Conservation (phyloP, 192 early-diverging fungal species). For the Entomortierella chlamydospora region DNA sequence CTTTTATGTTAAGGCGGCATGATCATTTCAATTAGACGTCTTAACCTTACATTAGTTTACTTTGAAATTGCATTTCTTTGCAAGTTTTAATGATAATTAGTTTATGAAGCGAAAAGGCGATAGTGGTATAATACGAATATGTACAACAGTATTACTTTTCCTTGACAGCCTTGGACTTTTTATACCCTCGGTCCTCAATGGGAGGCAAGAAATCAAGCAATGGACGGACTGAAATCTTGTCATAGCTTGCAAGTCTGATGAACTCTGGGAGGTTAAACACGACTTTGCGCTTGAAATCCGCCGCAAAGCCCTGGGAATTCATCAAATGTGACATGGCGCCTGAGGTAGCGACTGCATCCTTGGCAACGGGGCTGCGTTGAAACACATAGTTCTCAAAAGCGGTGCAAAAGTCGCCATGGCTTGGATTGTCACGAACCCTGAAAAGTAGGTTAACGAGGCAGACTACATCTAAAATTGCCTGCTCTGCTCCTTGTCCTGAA, state of each 20-base stretch:
- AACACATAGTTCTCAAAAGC: conserved; percentile 23
- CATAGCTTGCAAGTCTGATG: conserved; percentile 1
- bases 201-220: conserved; percentile 34
- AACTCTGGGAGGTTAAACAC: conserved; percentile 32
- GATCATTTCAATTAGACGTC: too few species aligned
- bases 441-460: conserved; percentile 37
- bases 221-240: conserved; percentile 36
- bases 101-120: too few species aligned
- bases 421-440: conserved; percentile 3
- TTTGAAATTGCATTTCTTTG: too few species aligned
- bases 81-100: too few species aligned
- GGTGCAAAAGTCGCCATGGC: conserved; percentile 11
- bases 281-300: conserved; percentile 39
- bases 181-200: conserved; percentile 20
- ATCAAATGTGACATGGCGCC: conserved; percentile 35
- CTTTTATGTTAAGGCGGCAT: too few species aligned
- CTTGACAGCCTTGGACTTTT: background rate
- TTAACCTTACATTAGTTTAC: too few species aligned
- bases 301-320: conserved; percentile 28
- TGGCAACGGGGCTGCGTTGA: conserved; percentile 12
- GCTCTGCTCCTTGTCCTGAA: conserved; percentile 45
- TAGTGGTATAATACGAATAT: too few species aligned
- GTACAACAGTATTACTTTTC: background rate
- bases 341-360: conserved; percentile 20
- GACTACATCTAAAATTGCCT: conserved; percentile 41